Conservation (phyloP, 2,329 filamentous ascomycete genomes). For the Exophiala xenobiotica region DNA sequence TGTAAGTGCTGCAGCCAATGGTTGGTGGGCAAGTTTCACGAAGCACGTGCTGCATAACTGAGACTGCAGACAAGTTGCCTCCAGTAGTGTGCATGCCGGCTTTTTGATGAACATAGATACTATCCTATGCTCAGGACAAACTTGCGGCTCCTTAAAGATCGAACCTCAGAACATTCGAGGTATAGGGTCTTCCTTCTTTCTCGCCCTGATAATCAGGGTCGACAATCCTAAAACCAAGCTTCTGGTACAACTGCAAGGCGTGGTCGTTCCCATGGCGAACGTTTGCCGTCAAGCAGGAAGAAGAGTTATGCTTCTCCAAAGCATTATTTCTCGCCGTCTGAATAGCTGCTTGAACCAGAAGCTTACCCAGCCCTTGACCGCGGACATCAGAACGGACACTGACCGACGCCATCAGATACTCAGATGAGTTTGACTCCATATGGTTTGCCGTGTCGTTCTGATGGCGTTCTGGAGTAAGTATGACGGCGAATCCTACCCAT, state of each 20-base stretch:
- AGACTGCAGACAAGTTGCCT: neutral
- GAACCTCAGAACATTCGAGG: conserved; percentile 8
- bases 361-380: conserved; percentile 21
- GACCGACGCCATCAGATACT: conserved; percentile 21
- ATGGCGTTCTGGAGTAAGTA: conserved; percentile 29
- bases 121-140: neutral
- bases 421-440: neutral
- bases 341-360: conserved; percentile 20
- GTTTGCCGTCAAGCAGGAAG: conserved; percentile 6
- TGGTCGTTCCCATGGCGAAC: conserved; percentile 23
- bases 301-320: neutral
- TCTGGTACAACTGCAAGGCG: conserved; percentile 23
- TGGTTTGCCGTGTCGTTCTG: neutral
- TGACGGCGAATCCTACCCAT: conserved; percentile 36
- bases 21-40: no score
- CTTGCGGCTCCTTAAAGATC: conserved; percentile 5
- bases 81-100: neutral
- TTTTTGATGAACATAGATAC: no score
- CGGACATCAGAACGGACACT: conserved; percentile 17
- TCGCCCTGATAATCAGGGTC: conserved; percentile 14
- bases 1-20: neutral
- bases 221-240: conserved; percentile 22
- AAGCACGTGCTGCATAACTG: conserved; percentile 1
- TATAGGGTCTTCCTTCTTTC: conserved; percentile 20
- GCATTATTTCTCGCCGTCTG: conserved; percentile 10